phyloP scores from a whole-genome alignment of 208 protist species.

The Phytomonas francai region DNA sequence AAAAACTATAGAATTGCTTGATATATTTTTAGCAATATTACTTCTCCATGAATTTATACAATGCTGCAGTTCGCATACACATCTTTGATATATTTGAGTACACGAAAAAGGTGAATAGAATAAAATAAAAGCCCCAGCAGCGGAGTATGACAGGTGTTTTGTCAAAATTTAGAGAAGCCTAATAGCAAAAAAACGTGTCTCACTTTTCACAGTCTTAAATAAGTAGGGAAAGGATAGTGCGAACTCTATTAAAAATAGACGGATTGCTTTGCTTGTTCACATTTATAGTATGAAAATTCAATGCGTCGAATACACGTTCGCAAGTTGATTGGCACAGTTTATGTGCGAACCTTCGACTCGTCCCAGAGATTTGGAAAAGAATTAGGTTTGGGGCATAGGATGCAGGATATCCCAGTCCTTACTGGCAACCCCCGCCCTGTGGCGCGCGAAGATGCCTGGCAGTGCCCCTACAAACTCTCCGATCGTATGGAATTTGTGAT shows the following conservation, averaged over 20 bases:
- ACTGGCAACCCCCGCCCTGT: slow-evolving; percentile 78
- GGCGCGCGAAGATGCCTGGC: slow-evolving; percentile 69
- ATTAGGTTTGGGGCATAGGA: slow-evolving; percentile 75
- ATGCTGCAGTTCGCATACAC: neutral
- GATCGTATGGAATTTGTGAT: slow-evolving; percentile 84
- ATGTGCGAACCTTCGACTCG: slow-evolving; percentile 45
- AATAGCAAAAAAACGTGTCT: neutral
- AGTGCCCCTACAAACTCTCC: slow-evolving; percentile 71
- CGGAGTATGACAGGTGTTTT: neutral
- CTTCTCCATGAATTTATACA: neutral
- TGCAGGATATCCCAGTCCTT: slow-evolving; percentile 83
- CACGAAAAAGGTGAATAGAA: neutral
- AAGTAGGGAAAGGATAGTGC: neutral
- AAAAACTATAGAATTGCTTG: neutral
- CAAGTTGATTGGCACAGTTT: slow-evolving; percentile 4
- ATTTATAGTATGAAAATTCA: slow-evolving; percentile 5
- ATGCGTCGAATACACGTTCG: slow-evolving; percentile 14
- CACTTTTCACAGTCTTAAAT: neutral
- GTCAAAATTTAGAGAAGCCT: neutral
- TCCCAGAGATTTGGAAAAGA: slow-evolving; percentile 69
- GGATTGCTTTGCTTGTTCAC: neutral
- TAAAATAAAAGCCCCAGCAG: neutral
- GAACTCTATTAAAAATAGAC: neutral
- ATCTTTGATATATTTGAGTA: neutral
- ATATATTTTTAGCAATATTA: neutral